A percentile compares a stretch with the other conserved stretches of the same genome.
phyloP scores from a whole-genome alignment of 805 yeast species.

The Lipomyces yamanashiensis region DNA sequence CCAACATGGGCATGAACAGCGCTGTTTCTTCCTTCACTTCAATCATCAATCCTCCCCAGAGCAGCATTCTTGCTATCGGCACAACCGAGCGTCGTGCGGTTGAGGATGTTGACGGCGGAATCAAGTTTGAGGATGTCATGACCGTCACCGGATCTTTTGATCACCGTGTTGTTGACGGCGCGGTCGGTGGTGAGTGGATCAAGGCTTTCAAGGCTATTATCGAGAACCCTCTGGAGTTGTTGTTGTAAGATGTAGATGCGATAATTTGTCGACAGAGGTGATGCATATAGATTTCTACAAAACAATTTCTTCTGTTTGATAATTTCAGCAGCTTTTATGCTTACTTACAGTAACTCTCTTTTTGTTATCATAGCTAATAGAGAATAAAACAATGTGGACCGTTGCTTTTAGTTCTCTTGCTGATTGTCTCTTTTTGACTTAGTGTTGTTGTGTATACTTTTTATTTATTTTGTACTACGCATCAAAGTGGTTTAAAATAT shows the following conservation, averaged over 20 bases:
- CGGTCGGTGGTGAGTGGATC: constrained; percentile 96
- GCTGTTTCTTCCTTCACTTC: constrained; percentile 94
- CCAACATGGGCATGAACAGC: constrained; percentile 97
- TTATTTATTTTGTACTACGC: background rate
- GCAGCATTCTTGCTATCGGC: constrained; percentile 91
- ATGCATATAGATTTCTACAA: too few species aligned
- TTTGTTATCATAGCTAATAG: too few species aligned
- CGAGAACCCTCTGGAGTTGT: constrained; percentile 94
- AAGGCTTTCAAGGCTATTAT: constrained; percentile 86
- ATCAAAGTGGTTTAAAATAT: background rate
- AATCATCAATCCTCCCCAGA: constrained; percentile 97
- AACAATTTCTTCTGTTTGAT: too few species aligned
- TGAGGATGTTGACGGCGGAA: constrained; percentile 91
- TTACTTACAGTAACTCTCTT: too few species aligned
- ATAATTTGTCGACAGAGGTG: too few species aligned
- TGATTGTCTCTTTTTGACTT: background rate
- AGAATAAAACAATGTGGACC: too few species aligned
- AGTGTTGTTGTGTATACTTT: background rate
- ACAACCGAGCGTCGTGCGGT: constrained; percentile 91
- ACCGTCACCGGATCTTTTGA: constrained; percentile 96
- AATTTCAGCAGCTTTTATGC: too few species aligned
- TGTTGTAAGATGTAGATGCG: constrained; percentile 57
- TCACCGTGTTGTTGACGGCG: constrained; percentile 97
- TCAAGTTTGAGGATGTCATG: constrained; percentile 88
- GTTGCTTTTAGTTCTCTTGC: too few species aligned